Base-by-base conservation (phyloP, 2,329 filamentous ascomycete genomes). In the Alternaria sp. region DNA sequence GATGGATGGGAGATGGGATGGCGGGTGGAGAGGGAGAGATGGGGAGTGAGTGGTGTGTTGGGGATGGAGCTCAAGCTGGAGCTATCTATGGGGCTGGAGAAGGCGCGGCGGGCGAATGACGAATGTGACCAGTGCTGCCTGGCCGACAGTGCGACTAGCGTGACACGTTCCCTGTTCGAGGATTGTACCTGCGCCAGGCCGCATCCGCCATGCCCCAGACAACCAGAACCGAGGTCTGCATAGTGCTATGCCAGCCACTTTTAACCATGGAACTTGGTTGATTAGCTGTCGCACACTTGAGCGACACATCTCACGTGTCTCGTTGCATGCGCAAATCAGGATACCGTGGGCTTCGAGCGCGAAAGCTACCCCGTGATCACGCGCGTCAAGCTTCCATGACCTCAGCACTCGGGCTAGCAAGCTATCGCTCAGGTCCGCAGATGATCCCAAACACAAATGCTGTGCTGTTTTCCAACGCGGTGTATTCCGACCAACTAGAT, bases 31-130 rank as follows among this genome's bases (percentile, higher is more conserved):
- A 53, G 57, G 55, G 58, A 55, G 46, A 57, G 61, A 65, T 57
- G 63, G 61, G 41, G n/a, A 53, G 55, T 51, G 55, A 41, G 30
- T 50, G 56, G 53, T 55, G 53, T 55, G 37, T 28, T 55, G 53
- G 47, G 18, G 50, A 55, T 6, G 68, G 64, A 67, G 61, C 64
- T 61, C 50, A 60, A 66, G 61, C 49, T 55, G 67, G 47, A 60
- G 64, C 58, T 60, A 63, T 59, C 60, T 60, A 63, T 67, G 65
- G 60, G 41, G 61, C 56, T 46, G 56, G 62, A 55, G 62, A 55
- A 55, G 43, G 57, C 61, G 58, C 58, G 61, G 58, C 49, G 49
- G 14, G 41, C 33, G 60, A 58, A 63, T 62, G 62, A 63, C 63
- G 63, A 49, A 61, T 58, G 61, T 49, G 47, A 53, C 26, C 30